Evolutionary conservation across 2,329 filamentous ascomycete species (phyloP).

Genomic region (Orbilia ellipsospora): DNA sequence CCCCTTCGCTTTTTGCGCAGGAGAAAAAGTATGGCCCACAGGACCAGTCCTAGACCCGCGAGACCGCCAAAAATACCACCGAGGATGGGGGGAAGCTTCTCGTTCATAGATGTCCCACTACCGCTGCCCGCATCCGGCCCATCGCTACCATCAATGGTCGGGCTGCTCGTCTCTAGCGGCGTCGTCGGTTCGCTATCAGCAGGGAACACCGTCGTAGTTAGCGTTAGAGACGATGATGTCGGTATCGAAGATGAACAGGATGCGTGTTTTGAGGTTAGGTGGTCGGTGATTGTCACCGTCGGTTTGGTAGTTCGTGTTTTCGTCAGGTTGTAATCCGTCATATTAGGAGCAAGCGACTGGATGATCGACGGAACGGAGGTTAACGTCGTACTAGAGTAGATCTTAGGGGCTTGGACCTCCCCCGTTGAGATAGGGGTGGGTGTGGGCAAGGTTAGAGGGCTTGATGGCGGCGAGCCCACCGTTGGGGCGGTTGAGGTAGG

Average conservation of each 20-base stretch:
- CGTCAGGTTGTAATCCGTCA: constrained; percentile 37
- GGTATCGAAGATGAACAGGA: constrained; percentile 1
- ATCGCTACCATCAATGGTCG: constrained; percentile 4
- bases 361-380: constrained; percentile 17
- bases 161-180: constrained; percentile 40
- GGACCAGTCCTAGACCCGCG: constrained; percentile 42
- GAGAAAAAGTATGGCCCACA: constrained; percentile 51
- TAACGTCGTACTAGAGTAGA: constrained; percentile 6
- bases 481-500: neutral
- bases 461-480: neutral
- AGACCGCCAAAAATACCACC: constrained; percentile 51
- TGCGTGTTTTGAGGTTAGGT: constrained; percentile 11
- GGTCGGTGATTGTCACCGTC: constrained; percentile 16
- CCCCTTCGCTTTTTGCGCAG: constrained; percentile 30
- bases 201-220: constrained; percentile 36
- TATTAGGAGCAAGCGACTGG: constrained; percentile 22
- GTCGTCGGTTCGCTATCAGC: constrained; percentile 46
- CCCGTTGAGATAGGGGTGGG: constrained; percentile 1
- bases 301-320: constrained; percentile 13
- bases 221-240: constrained; percentile 18
- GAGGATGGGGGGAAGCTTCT: constrained; percentile 53
- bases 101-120: constrained; percentile 18
- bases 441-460: constrained; percentile 12
- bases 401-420: neutral
- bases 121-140: constrained; percentile 1